Percentiles rank a stretch among this genome's conserved stretches.
Evolutionary conservation across 768 basidiomycete species (phyloP).

Genomic region (Lactarius tabidus): DNA sequence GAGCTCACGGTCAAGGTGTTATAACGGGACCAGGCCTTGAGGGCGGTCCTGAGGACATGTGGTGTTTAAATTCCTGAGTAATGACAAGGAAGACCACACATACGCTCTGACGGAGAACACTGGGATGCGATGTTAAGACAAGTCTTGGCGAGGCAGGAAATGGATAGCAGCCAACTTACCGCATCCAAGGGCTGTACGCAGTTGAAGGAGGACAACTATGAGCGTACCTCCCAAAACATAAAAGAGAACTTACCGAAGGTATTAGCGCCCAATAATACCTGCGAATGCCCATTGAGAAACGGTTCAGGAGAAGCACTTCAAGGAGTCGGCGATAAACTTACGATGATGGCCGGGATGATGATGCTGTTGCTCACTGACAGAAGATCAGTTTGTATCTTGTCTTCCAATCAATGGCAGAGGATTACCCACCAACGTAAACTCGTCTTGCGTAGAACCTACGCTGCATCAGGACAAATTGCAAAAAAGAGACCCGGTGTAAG

Average conservation of each 20-base stretch:
- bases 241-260: slow-evolving; percentile 40
- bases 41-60: slow-evolving; percentile 26
- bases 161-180: slow-evolving; percentile 23
- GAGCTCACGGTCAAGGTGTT: slow-evolving; percentile 34
- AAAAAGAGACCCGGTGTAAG: too few relatives aligned
- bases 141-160: neutral
- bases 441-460: slow-evolving; percentile 7
- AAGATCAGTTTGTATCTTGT: neutral
- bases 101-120: slow-evolving; percentile 49
- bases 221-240: neutral
- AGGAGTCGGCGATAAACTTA: neutral
- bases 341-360: neutral
- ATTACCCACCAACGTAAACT: slow-evolving; percentile 1
- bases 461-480: slow-evolving; percentile 1
- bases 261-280: slow-evolving; percentile 36
- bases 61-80: slow-evolving; percentile 7
- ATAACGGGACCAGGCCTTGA: slow-evolving; percentile 36
- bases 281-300: neutral
- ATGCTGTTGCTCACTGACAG: slow-evolving; percentile 1
- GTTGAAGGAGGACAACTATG: neutral
- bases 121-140: too few relatives aligned
- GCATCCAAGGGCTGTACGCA: slow-evolving; percentile 26
- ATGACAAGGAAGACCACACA: slow-evolving; percentile 11
- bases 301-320: too few relatives aligned
- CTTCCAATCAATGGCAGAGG: neutral